phyloP scores from a whole-genome alignment of 2,329 filamentous ascomycete species.

The Aspergillus candidus region DNA sequence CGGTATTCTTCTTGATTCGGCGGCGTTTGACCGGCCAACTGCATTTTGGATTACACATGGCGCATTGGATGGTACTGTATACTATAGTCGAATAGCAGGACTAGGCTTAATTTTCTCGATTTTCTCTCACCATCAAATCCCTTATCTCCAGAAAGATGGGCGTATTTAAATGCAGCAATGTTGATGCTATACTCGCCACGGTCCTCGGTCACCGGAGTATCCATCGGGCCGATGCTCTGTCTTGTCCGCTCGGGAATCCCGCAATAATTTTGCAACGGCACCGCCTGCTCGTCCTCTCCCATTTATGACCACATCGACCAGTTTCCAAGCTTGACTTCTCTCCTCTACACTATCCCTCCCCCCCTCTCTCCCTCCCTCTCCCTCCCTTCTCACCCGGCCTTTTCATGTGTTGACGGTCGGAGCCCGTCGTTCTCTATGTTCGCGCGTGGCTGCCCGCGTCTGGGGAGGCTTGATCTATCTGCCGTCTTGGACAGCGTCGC shows the following conservation, averaged over 20 bases:
- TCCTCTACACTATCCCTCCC: background rate
- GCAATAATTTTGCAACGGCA: conserved; percentile 1
- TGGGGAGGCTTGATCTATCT: conserved; percentile 34
- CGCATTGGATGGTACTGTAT: background rate
- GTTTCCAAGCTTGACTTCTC: background rate
- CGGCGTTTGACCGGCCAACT: no score
- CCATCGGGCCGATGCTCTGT: background rate
- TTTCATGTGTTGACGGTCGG: conserved; percentile 14
- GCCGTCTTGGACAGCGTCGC: conserved; percentile 32
- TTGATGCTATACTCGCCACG: no score
- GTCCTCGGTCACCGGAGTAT: no score
- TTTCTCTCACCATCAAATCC: no score
- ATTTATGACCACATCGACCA: background rate
- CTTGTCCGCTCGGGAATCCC: no score
- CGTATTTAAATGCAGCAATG: no score
- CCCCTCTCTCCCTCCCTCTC: conserved; percentile 3
- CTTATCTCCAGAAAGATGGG: no score
- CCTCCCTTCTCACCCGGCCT: background rate
- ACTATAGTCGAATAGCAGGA: background rate
- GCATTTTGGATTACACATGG: background rate
- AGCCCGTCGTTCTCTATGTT: conserved; percentile 33
- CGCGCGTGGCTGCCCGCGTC: conserved; percentile 36
- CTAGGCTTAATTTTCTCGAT: no score
- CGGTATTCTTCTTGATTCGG: conserved; percentile 13
- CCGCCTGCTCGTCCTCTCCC: no score